phyloP scores from a whole-genome alignment of 1,139 yeast species.

The Kurtzmaniella natalensis region DNA sequence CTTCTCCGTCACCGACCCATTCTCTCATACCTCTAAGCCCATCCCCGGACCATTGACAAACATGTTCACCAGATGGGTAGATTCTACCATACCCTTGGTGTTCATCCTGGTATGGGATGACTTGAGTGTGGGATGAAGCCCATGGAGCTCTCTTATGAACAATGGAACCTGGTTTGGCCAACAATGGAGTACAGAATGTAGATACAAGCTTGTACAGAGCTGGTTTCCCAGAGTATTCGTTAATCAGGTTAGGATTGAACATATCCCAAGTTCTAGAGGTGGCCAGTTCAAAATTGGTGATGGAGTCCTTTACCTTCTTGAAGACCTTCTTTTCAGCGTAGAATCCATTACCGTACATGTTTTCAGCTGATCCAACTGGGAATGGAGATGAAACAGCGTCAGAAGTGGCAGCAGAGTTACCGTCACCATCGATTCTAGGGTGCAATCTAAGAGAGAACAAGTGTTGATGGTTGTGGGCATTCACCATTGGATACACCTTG shows the following conservation, averaged over 20 bases:
- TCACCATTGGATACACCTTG: conserved; percentile 71
- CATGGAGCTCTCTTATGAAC: conserved; percentile 81
- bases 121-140: conserved; percentile 65
- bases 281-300: conserved; percentile 56
- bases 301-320: conserved; percentile 64
- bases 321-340: conserved; percentile 58
- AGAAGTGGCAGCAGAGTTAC: conserved; percentile 66
- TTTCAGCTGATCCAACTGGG: conserved; percentile 62
- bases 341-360: conserved; percentile 73
- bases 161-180: conserved; percentile 70
- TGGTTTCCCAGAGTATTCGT: conserved; percentile 70
- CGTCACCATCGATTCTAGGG: conserved; percentile 78
- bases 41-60: conserved; percentile 77
- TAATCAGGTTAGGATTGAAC: conserved; percentile 63
- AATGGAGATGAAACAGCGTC: conserved; percentile 60
- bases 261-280: conserved; percentile 77
- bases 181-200: conserved; percentile 65
- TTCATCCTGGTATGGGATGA: conserved; percentile 63
- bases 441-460: conserved; percentile 72
- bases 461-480: conserved; percentile 85
- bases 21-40: conserved; percentile 66
- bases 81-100: conserved; percentile 49
- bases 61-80: conserved; percentile 78
- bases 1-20: conserved; percentile 70
- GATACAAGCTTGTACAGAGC: conserved; percentile 75